Evolutionary conservation across 1,139 yeast genomes (phyloP), one percentile per base, ranked within the genome.

Genomic region (Protomyces inouyei): DNA sequence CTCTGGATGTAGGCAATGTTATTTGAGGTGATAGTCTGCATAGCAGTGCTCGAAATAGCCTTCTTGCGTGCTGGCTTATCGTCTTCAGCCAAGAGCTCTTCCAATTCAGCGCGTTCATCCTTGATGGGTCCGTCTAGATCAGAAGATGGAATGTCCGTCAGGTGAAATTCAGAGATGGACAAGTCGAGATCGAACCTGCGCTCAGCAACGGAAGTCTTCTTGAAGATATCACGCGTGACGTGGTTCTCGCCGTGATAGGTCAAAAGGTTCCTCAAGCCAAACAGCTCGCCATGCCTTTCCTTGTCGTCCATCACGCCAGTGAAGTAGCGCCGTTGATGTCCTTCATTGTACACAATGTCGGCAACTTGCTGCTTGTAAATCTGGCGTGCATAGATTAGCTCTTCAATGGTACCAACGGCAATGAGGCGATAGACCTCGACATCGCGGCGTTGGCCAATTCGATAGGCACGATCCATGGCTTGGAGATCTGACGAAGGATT

Each of bases 381-480:
- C 57, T 68, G 69, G 4, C 69, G 64, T 2, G 69, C 69, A 38
- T 68, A 68, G 3, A 68, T 65, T 21, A 64, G 88, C 71, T 88
- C 98, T 74, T 93, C 98, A 69, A 93, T 91, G 12, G 98, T 96
- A 76, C 90, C 87, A 72, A 92, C 97, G 6, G 98, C 92, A 40
- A 93, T 95, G 75, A 93, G 88, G 71, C 98, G 79, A 73, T 82
- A 92, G 3, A 93, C 98, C 69, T 85, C 84, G 10, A 93, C 98
- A 76, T 93, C 98, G 72, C 92, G 93, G 74, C 90, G 91, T 74
- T 93, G 98, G 12, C 98, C 98, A 73, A 93, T 93, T 78, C 98
- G 85, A 75, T 93, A 98, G 0, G 98, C 98, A 73, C 98, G 83
- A 75, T 93, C 98, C 98, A 93, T 93, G 0, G 98, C 98, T 76